Conservation (phyloP, 352 stramenopile genomes). For the Phytophthora crassamura region DNA sequence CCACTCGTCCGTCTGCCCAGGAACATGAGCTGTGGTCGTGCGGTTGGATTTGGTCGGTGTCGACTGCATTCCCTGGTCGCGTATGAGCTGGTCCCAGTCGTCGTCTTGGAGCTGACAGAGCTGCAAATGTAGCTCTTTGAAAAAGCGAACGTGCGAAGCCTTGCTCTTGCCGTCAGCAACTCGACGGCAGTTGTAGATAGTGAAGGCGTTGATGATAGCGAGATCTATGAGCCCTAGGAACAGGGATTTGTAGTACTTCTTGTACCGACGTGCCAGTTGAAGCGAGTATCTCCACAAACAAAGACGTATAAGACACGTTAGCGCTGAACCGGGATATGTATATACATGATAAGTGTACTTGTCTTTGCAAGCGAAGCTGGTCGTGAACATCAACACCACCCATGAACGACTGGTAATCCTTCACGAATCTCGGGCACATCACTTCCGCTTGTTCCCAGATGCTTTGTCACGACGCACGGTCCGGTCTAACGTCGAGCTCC, state of each 20-base stretch:
- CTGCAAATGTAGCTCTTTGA: conserved; percentile 1
- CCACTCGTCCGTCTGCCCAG: conserved; percentile 4
- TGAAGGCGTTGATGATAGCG: conserved; percentile 1
- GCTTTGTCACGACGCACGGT: no score
- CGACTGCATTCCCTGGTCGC: background rate
- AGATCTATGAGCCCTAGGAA: background rate
- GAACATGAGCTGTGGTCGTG: background rate
- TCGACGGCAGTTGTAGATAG: background rate
- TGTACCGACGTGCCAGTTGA: background rate
- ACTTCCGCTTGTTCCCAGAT: no score
- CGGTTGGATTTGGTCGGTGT: background rate
- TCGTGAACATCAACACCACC: no score
- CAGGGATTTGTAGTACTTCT: background rate
- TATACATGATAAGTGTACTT: no score
- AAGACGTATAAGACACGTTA: background rate
- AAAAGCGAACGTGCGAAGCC: background rate
- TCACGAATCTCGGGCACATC: no score
- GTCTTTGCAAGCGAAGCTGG: no score
- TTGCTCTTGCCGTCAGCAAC: background rate
- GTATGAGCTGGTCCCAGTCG: background rate
- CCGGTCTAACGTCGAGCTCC: no score
- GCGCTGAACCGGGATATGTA: no score
- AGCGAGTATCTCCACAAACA: background rate
- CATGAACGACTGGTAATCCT: no score
- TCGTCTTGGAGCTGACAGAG: background rate